Conservation (phyloP, 2,329 filamentous ascomycete genomes). For the Aschersonia sp. region DNA sequence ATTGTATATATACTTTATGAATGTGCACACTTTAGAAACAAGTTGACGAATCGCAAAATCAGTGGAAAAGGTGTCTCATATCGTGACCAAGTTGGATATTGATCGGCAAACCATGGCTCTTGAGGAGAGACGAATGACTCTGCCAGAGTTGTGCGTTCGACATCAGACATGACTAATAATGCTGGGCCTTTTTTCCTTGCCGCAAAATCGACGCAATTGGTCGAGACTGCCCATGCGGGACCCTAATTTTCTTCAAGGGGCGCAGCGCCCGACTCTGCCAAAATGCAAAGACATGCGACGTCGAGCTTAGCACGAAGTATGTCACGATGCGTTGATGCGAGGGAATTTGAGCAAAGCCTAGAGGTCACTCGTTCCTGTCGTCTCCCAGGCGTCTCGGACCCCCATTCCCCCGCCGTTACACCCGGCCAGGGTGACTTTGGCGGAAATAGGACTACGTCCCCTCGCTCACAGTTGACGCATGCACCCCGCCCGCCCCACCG, state of each 20-base stretch:
- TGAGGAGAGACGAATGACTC: no score
- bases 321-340: conserved; percentile 2
- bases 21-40: no score
- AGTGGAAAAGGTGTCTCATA: no score
- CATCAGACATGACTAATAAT: no score
- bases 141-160: no score
- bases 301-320: conserved; percentile 1
- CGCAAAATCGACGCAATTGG: not conserved
- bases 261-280: not conserved
- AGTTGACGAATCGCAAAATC: no score
- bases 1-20: no score
- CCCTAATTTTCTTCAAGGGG: not conserved
- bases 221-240: not conserved
- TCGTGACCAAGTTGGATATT: no score
- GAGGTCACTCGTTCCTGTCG: conserved; percentile 1
- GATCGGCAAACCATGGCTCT: no score
- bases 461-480: not conserved
- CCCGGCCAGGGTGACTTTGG: not conserved
- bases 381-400: not conserved
- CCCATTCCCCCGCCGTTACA: conserved; percentile 1
- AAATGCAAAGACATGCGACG: not conserved
- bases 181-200: no score
- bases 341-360: not conserved
- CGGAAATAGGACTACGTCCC: not conserved
- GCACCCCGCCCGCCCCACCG: conserved; percentile 1